Evolutionary conservation across 345 rosid genomes (phyloP), one percentile per base, ranked within the genome.

Genomic region (Salix arbutifolia): DNA sequence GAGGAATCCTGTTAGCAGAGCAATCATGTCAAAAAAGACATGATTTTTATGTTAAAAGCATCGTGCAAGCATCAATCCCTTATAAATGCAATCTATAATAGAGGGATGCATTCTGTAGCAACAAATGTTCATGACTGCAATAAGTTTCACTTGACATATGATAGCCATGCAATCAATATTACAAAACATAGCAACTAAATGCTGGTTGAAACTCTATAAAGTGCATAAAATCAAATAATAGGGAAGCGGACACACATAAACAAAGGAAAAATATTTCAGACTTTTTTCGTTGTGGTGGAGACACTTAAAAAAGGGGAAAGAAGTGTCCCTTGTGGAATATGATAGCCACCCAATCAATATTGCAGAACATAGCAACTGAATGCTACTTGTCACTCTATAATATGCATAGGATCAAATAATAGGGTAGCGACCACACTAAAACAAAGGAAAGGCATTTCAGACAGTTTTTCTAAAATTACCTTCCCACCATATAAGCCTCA

Each of bases 1-100:
- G 98, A 67, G 94, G 96, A 72, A 86, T 85, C 78, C 98, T 96
- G 82, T 77, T 69, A 18, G 42, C 64, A 60, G 28, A 73, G 58
- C 53, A 77, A 42, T 33, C 44, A 58, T 25, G 17, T 46, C 26
- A 65, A 11, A 31, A 33, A 11, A 10, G 18, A 9, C 40, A 68
- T 19, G 1, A 10, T 4, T 9, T 53, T n/a, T n/a, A 50, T 7
- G 7, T 50, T 50, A 18, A 50, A 50, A 50, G n/a, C 18, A 50
- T 5, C 5, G n/a, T 5, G 8, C 21, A 18, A 50, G 56, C 56
- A 50, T 50, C 9, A 50, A 50, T 50, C 56, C 7, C 21, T 50
- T 17, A 44, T 12, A 50, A 50, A 17, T 50, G 56, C 21, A 50
- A 50, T 50, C 56, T 16, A 50, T 50, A 50, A 50, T 5, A 18